Evolutionary conservation across 2,329 filamentous ascomycete genomes (phyloP), one percentile per base, ranked within the genome.

Genomic region (Stagonosporopsis tanaceti): DNA sequence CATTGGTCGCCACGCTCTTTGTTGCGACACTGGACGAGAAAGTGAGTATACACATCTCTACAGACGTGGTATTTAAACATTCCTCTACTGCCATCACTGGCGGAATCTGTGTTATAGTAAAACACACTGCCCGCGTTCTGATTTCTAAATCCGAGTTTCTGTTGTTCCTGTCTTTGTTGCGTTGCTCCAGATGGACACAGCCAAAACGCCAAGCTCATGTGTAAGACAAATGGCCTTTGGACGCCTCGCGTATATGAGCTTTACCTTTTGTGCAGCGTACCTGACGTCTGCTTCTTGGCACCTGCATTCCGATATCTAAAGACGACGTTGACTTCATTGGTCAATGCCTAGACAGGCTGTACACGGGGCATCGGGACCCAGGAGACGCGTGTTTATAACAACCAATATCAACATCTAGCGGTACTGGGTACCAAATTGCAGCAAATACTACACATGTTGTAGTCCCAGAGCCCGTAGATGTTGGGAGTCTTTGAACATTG

Each of bases 171-270:
- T n/a, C 15, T 15, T 42, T 30, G 25, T 25, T 6, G 5, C 7
- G 6, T 28, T 22, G 22, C 17, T 14, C 14, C 5, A n/a, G 24
- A 7, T 4, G 15, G n/a, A 44, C 50, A 38, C 32, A 52, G 50
- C 50, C 40, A 39, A 25, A 39, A 37, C 25, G 50, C 50, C 40
- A 52, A 38, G 40, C 30, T 44, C 15, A 25, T 30, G 40, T n/a
- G 24, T 30, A n/a, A 34, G 15, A 14, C 14, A 6, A 14, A 34
- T n/a, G 4, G 32, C 2, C 15, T 34, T 34, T n/a, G 32, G 14
- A 15, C 4, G 32, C 32, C 12, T 34, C 14, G 32, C 14, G 32
- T 34, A 34, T 4, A 15, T 1, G 14, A 34, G 6, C 32, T n/a
- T n/a, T 8, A n/a, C 14, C 32, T 34, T 34, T n/a, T 34, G 14